Conservation (phyloP, 306 rosid species). For the Inga oerstediana region DNA sequence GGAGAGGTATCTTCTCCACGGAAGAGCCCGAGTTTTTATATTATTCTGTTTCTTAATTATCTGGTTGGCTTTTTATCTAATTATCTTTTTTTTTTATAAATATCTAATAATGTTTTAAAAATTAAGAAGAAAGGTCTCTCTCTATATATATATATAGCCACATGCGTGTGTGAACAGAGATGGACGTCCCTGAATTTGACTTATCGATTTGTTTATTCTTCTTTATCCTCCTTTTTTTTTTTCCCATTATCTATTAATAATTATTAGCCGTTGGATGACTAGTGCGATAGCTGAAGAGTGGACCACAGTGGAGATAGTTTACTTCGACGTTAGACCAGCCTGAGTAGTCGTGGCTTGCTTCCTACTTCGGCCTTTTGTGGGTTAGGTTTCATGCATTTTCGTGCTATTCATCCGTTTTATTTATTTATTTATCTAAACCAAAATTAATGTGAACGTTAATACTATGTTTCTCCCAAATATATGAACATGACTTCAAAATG, state of each 20-base stretch:
- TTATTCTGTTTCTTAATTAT: conserved; percentile 16
- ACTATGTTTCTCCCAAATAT: not conserved
- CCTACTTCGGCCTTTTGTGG: not conserved
- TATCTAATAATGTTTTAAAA: not conserved
- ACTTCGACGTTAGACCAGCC: not conserved
- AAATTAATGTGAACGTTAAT: conserved; percentile 8
- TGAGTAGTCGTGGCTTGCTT: not conserved
- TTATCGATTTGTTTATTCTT: not conserved
- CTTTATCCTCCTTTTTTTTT: not conserved
- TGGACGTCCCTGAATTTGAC: not conserved
- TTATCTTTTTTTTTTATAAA: not conserved
- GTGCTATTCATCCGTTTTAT: not conserved
- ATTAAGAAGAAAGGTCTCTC: not conserved
- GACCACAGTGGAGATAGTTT: not conserved
- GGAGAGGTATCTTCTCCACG: conserved; percentile 15
- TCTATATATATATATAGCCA: not conserved
- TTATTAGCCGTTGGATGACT: conserved; percentile 11
- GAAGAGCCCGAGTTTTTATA: not conserved
- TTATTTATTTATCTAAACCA: not conserved
- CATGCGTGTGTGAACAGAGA: conserved; percentile 4
- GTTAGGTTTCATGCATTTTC: not conserved
- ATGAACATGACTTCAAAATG: not conserved
- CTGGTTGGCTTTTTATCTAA: not conserved
- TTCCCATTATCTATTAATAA: not conserved
- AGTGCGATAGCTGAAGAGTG: not conserved